Evolutionary conservation across 768 basidiomycete genomes (phyloP).

Genomic region (Termitomyces bulborhizus): DNA sequence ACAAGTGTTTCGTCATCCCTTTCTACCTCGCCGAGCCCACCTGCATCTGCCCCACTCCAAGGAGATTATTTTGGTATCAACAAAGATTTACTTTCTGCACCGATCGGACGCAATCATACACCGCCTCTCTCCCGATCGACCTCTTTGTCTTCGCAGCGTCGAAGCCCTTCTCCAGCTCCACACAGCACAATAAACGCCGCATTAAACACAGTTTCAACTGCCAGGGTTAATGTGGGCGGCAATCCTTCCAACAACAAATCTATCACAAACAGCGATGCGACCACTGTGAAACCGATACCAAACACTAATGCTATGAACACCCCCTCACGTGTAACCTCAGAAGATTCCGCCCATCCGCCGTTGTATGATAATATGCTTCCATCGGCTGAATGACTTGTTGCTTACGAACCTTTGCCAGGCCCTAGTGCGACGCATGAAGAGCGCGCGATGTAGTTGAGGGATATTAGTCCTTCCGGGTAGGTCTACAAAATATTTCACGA

Average conservation of each 20-base stretch:
- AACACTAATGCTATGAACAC: constrained; percentile 6
- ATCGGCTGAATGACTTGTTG: constrained; percentile 35
- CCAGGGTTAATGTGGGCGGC: constrained; percentile 31
- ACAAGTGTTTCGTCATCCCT: constrained; percentile 17
- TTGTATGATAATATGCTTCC: constrained; percentile 40
- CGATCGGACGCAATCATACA: constrained; percentile 32
- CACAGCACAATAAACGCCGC: constrained; percentile 42
- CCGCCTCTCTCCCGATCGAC: constrained; percentile 22
- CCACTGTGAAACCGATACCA: constrained; percentile 16
- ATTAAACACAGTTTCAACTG: constrained; percentile 39
- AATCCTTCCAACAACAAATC: constrained; percentile 6
- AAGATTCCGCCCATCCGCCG: constrained; percentile 15
- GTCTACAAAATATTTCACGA: neutral
- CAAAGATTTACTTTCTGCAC: constrained; percentile 22
- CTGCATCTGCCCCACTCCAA: constrained; percentile 19
- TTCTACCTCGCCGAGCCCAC: constrained; percentile 15
- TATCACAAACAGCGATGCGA: constrained; percentile 8
- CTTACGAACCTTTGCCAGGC: constrained; percentile 32
- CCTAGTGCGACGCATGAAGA: constrained; percentile 18
- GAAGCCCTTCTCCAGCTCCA: constrained; percentile 32
- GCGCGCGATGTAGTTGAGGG: constrained; percentile 7
- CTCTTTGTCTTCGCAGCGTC: constrained; percentile 25
- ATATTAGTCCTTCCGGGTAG: constrained; percentile 13
- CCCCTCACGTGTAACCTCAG: constrained; percentile 5
- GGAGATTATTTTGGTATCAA: constrained; percentile 15